Conservation (phyloP, 2,329 filamentous ascomycete species). For the Fusarium sp. region DNA sequence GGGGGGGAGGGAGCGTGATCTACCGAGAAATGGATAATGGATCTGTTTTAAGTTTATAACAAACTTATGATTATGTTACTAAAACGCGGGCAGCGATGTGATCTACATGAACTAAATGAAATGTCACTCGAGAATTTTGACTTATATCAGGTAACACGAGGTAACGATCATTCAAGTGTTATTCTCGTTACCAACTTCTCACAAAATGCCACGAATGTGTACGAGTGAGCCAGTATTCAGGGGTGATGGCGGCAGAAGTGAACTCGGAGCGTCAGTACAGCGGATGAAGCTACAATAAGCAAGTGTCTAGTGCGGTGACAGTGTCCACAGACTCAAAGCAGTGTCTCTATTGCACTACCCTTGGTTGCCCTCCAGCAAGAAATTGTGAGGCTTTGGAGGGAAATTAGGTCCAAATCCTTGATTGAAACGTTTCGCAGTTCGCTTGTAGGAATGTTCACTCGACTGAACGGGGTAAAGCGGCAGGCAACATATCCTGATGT, state of each 20-base stretch:
- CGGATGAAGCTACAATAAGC: not conserved
- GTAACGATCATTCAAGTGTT: not conserved
- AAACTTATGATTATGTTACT: not conserved
- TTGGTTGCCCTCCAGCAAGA: not conserved
- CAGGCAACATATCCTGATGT: not conserved
- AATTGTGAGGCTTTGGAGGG: not conserved
- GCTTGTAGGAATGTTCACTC: no score
- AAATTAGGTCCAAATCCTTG: not conserved
- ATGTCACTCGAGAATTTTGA: not conserved
- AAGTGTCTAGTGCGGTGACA: not conserved
- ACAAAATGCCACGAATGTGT: not conserved
- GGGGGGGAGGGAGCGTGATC: slow-evolving; percentile 46
- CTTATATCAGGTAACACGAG: not conserved
- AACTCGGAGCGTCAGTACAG: not conserved
- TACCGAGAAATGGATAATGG: not conserved
- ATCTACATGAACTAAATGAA: not conserved
- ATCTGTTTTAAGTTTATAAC: no score
- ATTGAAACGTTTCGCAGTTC: not conserved
- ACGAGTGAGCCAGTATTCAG: not conserved
- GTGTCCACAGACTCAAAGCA: not conserved
- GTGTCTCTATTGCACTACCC: not conserved
- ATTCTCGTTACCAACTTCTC: not conserved
- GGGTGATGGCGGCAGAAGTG: not conserved
- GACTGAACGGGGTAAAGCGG: not conserved
- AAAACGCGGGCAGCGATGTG: not conserved